phyloP scores from a whole-genome alignment of 73 alveolate species.

The Paramecium pentaurelia region DNA sequence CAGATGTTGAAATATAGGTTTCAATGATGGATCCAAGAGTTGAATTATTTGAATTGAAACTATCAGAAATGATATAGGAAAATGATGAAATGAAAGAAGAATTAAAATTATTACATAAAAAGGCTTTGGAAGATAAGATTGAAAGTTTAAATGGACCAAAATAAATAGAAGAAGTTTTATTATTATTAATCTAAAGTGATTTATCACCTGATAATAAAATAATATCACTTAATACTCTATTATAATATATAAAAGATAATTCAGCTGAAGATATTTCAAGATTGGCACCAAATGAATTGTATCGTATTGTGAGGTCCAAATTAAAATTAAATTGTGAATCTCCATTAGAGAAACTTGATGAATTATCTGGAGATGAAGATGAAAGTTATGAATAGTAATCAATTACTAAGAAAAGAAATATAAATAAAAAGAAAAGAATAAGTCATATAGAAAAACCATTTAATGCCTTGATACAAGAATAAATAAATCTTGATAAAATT shows the following conservation, averaged over 20 bases:
- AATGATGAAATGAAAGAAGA: constrained; percentile 3
- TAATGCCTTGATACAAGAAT: neutral
- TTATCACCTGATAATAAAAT: constrained; percentile 13
- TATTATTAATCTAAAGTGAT: neutral
- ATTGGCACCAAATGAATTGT: constrained; percentile 39
- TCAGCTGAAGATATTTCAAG: constrained; percentile 6
- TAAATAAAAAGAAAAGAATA: neutral
- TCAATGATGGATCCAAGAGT: neutral
- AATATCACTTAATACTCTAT: neutral
- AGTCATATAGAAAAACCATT: neutral
- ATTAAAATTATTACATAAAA: neutral
- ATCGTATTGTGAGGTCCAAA: neutral
- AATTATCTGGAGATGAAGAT: neutral
- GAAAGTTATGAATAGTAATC: neutral
- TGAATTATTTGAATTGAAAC: neutral
- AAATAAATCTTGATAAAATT: neutral
- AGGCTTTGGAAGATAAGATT: neutral
- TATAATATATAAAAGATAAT: neutral
- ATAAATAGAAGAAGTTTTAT: constrained; percentile 28
- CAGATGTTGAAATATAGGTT: constrained; percentile 22
- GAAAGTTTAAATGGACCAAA: neutral
- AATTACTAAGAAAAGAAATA: neutral
- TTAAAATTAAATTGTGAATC: neutral
- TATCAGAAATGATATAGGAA: neutral
- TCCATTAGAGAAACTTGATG: neutral